phyloP scores from a whole-genome alignment of 768 basidiomycete genomes.

The Pulveroboletus ravenelii region DNA sequence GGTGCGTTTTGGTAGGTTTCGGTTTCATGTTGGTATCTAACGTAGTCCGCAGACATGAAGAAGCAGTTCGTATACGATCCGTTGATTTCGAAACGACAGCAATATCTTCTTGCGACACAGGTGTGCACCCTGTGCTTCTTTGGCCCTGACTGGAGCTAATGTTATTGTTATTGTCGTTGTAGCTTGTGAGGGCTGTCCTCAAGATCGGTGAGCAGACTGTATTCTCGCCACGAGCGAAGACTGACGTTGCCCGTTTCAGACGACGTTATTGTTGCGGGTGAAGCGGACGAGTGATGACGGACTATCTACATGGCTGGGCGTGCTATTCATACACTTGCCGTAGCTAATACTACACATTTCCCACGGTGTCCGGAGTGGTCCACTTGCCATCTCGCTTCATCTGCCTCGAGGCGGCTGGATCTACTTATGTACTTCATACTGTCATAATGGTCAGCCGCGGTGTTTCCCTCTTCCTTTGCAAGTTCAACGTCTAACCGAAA shows the following conservation, averaged over 20 bases:
- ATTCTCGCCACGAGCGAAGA: background rate
- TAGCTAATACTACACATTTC: too few species aligned
- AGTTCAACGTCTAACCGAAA: background rate
- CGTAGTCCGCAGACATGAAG: constrained; percentile 76
- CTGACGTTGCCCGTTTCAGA: constrained; percentile 39
- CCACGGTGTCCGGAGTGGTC: too few species aligned
- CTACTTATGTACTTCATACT: background rate
- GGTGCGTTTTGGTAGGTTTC: constrained; percentile 43
- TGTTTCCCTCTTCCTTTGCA: background rate
- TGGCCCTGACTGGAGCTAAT: constrained; percentile 1
- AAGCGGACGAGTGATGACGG: constrained; percentile 55
- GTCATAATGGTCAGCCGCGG: background rate
- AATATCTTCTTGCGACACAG: constrained; percentile 96
- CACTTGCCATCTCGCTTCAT: too few species aligned
- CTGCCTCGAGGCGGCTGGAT: background rate
- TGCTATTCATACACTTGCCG: constrained; percentile 11
- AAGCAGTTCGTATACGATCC: constrained; percentile 96
- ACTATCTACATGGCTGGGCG: constrained; percentile 14
- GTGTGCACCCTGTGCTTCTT: constrained; percentile 35
- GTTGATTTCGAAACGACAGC: constrained; percentile 94
- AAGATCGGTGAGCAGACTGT: constrained; percentile 64
- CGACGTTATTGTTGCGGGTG: constrained; percentile 72
- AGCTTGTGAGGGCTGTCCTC: constrained; percentile 82
- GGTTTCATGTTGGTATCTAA: background rate
- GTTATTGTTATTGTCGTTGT: background rate